Evolutionary conservation across 1,284 basidiomycete species (phyloP).

Genomic region (Malassezia furfur): DNA sequence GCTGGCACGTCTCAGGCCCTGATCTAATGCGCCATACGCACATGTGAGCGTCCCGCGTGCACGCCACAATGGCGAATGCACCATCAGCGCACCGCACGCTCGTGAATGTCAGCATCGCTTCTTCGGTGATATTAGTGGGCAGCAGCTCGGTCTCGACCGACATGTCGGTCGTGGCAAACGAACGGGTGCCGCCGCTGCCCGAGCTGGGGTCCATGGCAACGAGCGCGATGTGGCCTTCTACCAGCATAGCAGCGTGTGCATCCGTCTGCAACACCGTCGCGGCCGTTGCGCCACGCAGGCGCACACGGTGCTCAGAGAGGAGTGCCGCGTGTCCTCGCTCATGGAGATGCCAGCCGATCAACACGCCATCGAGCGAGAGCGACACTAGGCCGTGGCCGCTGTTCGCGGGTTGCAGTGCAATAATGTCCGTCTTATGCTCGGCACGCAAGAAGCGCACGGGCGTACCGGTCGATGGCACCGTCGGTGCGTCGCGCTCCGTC

Average conservation of each 20-base stretch:
- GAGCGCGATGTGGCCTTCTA: not conserved
- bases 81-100: not conserved
- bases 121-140: not conserved
- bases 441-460: conserved; percentile 3
- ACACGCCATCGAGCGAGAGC: conserved; percentile 13
- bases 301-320: conserved; percentile 6
- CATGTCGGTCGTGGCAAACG: not conserved
- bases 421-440: conserved; percentile 16
- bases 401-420: not conserved
- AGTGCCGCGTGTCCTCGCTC: not conserved
- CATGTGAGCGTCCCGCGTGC: not conserved
- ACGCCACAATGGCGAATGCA: not conserved
- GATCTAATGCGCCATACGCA: not conserved
- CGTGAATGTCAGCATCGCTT: not conserved
- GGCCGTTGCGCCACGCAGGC: not conserved
- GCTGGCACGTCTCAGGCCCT: not conserved
- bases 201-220: not conserved
- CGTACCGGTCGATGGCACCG: not conserved
- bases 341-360: conserved; percentile 10
- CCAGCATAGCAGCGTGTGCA: not conserved
- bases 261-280: not conserved
- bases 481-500: not conserved
- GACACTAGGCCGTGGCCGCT: not conserved
- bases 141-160: not conserved
- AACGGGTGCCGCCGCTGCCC: not conserved